Base-by-base conservation (phyloP, 106 monocot species). In the Platanthera guangdongensis region DNA sequence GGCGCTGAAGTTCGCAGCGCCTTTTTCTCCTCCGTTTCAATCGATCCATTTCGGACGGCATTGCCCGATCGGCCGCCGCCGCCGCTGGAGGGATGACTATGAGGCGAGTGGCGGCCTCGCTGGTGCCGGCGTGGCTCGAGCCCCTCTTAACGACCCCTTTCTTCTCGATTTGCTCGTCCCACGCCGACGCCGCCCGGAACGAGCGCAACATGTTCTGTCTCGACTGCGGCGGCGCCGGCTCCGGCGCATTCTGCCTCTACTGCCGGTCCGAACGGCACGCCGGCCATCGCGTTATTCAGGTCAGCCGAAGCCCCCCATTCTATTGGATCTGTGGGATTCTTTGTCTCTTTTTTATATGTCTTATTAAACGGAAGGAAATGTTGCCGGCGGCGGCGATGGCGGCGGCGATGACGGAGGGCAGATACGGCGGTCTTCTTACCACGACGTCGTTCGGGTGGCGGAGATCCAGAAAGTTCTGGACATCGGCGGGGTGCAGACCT, bases 391-490 rank as follows among this genome's bases (percentile, higher is more conserved):
- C 70, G 59, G 50, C 54, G 71, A 48, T 48, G 87, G 92, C 87
- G 89, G 79, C 72, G 89, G 63, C 39, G 89, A 67, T 85, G 85
- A 8, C 87, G 89, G 59, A 90, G 87, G 25, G 32, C 53, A 95
- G 95, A 95, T 95, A 81, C 76, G 95, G 75, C 52, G 95, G 71
- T 95, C 95, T 12, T 90, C 92, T 32, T 95, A 95, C 82, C 95
- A 93, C 77, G 92, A 93, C 74, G 92, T 93, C 78, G 92, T 93
- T 19, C 74, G 92, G 63, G 90, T 86, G 47, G 11, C 85, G 53
- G 92, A 93, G 86, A 80, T 90, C 62, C 90, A 93, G 82, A 81
- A 72, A 48, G 71, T 78, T 47, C 87, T 93, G 59, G 92, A 93
- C 71, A 78, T 88, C 49, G 63, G 76, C 70, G 88, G 92, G 9